These are phyloP conservation scores for Ploettnerulaceae sp. DNA, from an alignment of 2,329 filamentous ascomycete species.

Conservation along the genomic window DNA sequence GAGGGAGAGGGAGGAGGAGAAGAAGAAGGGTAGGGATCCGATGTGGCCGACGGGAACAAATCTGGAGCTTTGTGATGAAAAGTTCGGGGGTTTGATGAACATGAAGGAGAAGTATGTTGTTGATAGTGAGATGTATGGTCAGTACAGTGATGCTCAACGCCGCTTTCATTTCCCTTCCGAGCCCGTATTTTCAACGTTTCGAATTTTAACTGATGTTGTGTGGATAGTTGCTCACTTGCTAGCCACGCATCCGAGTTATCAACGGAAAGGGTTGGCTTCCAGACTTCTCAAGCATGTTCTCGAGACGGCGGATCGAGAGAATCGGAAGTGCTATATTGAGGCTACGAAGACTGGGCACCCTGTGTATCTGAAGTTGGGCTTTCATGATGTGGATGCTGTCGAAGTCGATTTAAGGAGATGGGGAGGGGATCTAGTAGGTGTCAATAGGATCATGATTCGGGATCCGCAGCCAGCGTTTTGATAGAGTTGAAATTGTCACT, in stretches of 20 bases:
- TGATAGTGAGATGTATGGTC: constrained; percentile 35
- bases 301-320: constrained; percentile 35
- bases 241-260: constrained; percentile 34
- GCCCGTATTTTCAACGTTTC: neutral
- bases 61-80: constrained; percentile 27
- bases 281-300: constrained; percentile 36
- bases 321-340: constrained; percentile 36
- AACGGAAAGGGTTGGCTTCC: constrained; percentile 35
- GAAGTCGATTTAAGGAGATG: constrained; percentile 29
- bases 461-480: constrained; percentile 19
- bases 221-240: constrained; percentile 36
- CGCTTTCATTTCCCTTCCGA: neutral
- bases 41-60: constrained; percentile 33
- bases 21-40: constrained; percentile 9
- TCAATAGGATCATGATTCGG: constrained; percentile 30
- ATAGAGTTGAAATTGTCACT: neutral
- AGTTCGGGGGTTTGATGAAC: constrained; percentile 31
- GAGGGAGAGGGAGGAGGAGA: constrained; percentile 3
- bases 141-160: too few relatives aligned
- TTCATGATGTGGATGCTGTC: constrained; percentile 31
- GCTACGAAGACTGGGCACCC: constrained; percentile 36
- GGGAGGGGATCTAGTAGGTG: constrained; percentile 22
- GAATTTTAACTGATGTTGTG: neutral
- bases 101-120: constrained; percentile 32
- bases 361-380: constrained; percentile 39